Evolutionary conservation across 129 eudicot species (phyloP).

Genomic region (Flaveria sonorensis): DNA sequence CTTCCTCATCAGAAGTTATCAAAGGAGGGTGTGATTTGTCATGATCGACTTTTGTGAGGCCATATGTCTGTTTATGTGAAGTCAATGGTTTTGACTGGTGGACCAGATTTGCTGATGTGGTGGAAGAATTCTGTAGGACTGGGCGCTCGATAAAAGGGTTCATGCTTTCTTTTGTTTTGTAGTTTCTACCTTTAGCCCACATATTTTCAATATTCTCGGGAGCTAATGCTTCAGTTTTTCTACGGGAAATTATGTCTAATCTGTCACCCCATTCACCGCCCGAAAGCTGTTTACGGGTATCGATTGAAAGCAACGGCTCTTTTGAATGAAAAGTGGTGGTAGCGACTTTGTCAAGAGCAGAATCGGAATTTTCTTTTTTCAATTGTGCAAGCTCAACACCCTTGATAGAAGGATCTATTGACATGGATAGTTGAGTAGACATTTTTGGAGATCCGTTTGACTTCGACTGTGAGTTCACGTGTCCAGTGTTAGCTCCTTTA

Average conservation of each 20-base stretch:
- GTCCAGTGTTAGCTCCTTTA: conserved; percentile 52
- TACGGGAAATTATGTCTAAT: conserved; percentile 64
- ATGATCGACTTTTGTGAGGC: conserved; percentile 31
- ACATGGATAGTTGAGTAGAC: conserved; percentile 54
- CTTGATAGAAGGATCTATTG: conserved; percentile 71
- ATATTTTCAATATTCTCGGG: conserved; percentile 91
- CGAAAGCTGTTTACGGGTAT: conserved; percentile 49
- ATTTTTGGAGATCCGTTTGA: conserved; percentile 49
- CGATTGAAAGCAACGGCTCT: conserved; percentile 77
- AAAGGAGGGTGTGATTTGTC: conserved; percentile 34
- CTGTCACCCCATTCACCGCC: conserved; percentile 86
- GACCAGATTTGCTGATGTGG: conserved; percentile 31
- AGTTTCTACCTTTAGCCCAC: conserved; percentile 91
- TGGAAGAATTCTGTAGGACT: conserved; percentile 33
- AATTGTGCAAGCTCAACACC: conserved; percentile 89
- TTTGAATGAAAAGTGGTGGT: conserved; percentile 46
- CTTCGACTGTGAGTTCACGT: conserved; percentile 41
- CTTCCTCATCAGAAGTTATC: conserved; percentile 45
- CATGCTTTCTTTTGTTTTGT: conserved; percentile 51
- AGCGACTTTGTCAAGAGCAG: conserved; percentile 37
- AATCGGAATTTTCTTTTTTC: conserved; percentile 55
- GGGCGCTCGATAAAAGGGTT: conserved; percentile 1
- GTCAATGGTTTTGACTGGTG: conserved; percentile 47
- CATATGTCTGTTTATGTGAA: conserved; percentile 42
- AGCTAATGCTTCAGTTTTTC: conserved; percentile 84